phyloP scores from a whole-genome alignment of 1,284 basidiomycete genomes.

The Cystobasidium pallidum region DNA sequence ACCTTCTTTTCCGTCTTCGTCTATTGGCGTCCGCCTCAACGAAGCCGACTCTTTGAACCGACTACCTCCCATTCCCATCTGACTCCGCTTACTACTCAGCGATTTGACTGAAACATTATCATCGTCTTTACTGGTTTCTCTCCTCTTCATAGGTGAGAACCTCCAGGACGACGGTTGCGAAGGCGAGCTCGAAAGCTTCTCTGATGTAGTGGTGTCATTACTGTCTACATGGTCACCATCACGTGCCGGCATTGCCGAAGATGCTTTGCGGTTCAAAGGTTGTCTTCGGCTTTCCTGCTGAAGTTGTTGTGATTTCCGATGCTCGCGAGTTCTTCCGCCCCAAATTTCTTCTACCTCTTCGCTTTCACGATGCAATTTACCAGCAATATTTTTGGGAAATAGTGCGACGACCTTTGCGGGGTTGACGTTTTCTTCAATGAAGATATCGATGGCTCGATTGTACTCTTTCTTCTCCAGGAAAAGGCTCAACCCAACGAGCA shows the following conservation, averaged over 20 bases:
- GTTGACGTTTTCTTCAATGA: conserved; percentile 85
- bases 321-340: conserved; percentile 63
- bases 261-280: neutral
- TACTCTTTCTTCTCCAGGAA: conserved; percentile 69
- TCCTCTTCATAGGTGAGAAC: conserved; percentile 39
- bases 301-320: conserved; percentile 4
- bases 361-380: conserved; percentile 68
- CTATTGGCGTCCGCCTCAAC: neutral
- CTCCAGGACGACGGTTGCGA: conserved; percentile 60
- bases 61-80: conserved; percentile 11
- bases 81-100: conserved; percentile 56
- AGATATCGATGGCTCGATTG: conserved; percentile 79
- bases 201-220: conserved; percentile 15
- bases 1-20: conserved; percentile 16
- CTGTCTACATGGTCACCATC: neutral
- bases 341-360: conserved; percentile 83
- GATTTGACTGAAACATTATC: conserved; percentile 64
- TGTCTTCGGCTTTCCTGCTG: conserved; percentile 32
- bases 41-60: neutral
- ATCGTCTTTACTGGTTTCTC: conserved; percentile 62
- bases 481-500: conserved; percentile 41
- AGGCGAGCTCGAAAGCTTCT: conserved; percentile 58
- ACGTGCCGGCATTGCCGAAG: neutral
- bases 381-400: conserved; percentile 79
- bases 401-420: conserved; percentile 91